These are phyloP conservation scores for Epichloe brachyelytri DNA, from an alignment of 2,329 filamentous ascomycete species.

Conservation along the genomic window DNA sequence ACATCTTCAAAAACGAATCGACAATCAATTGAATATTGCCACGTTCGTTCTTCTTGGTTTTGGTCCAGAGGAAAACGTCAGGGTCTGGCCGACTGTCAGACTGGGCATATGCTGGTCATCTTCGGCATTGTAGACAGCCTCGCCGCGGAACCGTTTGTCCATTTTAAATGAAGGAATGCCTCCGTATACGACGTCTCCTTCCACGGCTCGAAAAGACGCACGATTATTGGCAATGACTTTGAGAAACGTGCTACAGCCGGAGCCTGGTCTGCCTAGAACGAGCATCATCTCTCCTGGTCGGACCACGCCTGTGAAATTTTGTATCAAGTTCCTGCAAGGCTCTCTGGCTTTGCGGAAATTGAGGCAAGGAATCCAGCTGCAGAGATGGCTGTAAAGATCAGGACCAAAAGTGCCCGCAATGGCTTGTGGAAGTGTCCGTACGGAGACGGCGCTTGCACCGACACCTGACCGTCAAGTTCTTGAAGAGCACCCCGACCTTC, in stretches of 20 bases:
- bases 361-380: conserved; percentile 21
- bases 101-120: conserved; percentile 64
- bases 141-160: conserved; percentile 55
- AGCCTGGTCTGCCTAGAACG: conserved; percentile 54
- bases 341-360: not conserved
- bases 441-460: conserved; percentile 52
- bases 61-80: conserved; percentile 66
- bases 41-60: conserved; percentile 54
- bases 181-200: conserved; percentile 46
- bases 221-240: conserved; percentile 59
- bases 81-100: conserved; percentile 65
- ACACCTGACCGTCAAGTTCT: conserved; percentile 62
- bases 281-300: conserved; percentile 26
- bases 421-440: conserved; percentile 60
- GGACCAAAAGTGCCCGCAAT: conserved; percentile 69
- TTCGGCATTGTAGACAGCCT: conserved; percentile 68
- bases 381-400: conserved; percentile 56
- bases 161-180: conserved; percentile 57
- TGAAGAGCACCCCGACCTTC: conserved; percentile 66
- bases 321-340: conserved; percentile 3
- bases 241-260: conserved; percentile 65
- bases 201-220: conserved; percentile 46
- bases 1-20: conserved; percentile 60
- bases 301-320: conserved; percentile 22
- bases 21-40: conserved; percentile 51